Percentiles rank a stretch among this genome's conserved stretches.
Conservation (phyloP, 306 rosid genomes). For the Cucurbita maxima region DNA sequence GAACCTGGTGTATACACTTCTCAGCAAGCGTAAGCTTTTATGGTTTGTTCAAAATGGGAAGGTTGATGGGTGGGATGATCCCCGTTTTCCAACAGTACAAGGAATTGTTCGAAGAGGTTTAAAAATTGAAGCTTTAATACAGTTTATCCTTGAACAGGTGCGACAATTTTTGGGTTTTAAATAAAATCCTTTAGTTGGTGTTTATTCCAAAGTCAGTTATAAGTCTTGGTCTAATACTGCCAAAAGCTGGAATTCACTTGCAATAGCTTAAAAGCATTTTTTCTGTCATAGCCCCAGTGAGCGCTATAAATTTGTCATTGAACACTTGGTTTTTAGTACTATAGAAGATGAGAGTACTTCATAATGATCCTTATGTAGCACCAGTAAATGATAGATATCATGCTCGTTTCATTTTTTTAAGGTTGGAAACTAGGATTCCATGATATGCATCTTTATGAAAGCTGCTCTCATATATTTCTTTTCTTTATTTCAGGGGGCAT, state of each 20-base stretch:
- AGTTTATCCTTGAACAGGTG: conserved; percentile 92
- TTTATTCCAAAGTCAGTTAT: background rate
- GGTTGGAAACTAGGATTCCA: background rate
- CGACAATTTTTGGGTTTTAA: background rate
- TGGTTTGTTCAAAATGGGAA: conserved; percentile 92
- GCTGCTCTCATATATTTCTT: conserved; percentile 8
- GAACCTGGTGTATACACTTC: conserved; percentile 92
- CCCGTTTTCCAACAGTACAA: conserved; percentile 87
- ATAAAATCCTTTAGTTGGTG: background rate
- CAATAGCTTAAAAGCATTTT: background rate
- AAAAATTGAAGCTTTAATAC: conserved; percentile 72
- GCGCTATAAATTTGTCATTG: background rate
- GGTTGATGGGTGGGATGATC: conserved; percentile 97
- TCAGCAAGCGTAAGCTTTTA: conserved; percentile 84
- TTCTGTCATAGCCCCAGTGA: background rate
- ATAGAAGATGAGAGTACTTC: background rate
- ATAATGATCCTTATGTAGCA: background rate
- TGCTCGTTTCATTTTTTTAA: background rate
- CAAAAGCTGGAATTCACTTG: background rate
- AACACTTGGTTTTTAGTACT: background rate
- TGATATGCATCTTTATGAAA: conserved; percentile 3
- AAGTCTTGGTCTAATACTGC: background rate
- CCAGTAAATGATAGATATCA: background rate
- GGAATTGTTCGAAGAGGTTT: conserved; percentile 91
- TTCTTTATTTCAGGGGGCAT: conserved; percentile 55